Evolutionary conservation across 1,284 basidiomycete species (phyloP).

Genomic region (Ceratobasidium sp.): DNA sequence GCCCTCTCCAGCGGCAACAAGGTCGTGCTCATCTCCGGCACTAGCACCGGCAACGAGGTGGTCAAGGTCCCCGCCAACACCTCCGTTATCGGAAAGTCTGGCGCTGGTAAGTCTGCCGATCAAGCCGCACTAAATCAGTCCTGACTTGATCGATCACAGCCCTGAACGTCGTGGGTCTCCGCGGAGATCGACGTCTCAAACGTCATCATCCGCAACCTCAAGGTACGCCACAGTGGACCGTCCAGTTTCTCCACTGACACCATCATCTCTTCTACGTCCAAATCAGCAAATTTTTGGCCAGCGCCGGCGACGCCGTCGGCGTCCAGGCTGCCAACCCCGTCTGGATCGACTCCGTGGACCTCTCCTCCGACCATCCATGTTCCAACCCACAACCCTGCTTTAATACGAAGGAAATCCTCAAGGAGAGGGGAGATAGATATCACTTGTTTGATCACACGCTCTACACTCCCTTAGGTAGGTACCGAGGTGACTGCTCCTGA

Average conservation of each 20-base stretch:
- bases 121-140: not conserved
- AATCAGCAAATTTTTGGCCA: conserved; percentile 62
- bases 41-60: conserved; percentile 58
- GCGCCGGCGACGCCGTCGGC: conserved; percentile 54
- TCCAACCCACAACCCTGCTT: too few species aligned
- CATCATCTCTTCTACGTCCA: conserved; percentile 40
- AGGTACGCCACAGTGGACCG: not conserved
- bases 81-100: conserved; percentile 54
- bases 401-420: too few species aligned
- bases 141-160: conserved; percentile 31
- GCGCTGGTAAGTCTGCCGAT: conserved; percentile 44
- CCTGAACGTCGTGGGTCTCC: conserved; percentile 58
- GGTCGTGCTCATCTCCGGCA: conserved; percentile 61
- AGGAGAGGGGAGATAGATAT: too few species aligned
- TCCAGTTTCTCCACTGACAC: too few species aligned
- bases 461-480: too few species aligned
- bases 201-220: conserved; percentile 63
- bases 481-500: too few species aligned
- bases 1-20: conserved; percentile 59
- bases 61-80: conserved; percentile 57
- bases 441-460: too few species aligned
- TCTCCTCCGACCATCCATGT: conserved; percentile 53
- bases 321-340: conserved; percentile 59
- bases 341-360: conserved; percentile 61
- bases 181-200: conserved; percentile 58